Evolutionary conservation across 1,284 basidiomycete species (phyloP).

Genomic region (Gymnopus androsaceus): DNA sequence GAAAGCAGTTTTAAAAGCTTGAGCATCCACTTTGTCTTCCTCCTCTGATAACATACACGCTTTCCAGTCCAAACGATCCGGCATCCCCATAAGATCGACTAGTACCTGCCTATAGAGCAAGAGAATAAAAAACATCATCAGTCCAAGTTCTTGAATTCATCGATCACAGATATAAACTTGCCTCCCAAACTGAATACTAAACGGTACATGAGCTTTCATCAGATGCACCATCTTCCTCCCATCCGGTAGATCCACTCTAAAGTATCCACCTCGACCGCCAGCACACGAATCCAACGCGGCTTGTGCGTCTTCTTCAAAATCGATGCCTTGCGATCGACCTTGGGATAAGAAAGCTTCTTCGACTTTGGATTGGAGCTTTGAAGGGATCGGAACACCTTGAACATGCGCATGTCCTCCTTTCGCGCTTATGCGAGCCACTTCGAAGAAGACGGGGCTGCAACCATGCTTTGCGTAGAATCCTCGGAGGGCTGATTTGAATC

Average conservation of each 20-base stretch:
- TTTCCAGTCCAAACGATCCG: conserved; percentile 89
- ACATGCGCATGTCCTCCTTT: conserved; percentile 89
- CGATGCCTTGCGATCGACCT: conserved; percentile 64
- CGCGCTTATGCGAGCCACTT: conserved; percentile 80
- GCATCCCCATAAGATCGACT: conserved; percentile 69
- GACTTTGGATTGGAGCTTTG: conserved; percentile 54
- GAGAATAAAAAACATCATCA: conserved; percentile 6
- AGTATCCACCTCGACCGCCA: conserved; percentile 71
- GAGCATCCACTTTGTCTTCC: conserved; percentile 61
- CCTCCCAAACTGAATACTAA: conserved; percentile 93
- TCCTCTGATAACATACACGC: conserved; percentile 77
- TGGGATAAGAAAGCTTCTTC: conserved; percentile 72
- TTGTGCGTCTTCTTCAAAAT: conserved; percentile 67
- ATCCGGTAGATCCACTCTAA: conserved; percentile 86
- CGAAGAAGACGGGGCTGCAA: conserved; percentile 77
- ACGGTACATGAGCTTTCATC: conserved; percentile 75
- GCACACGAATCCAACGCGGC: conserved; percentile 58
- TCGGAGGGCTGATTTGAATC: conserved; percentile 78
- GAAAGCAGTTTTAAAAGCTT: conserved; percentile 17
- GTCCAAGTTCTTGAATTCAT: neutral
- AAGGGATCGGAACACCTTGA: conserved; percentile 83
- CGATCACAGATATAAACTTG: conserved; percentile 39
- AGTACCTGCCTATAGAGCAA: conserved; percentile 66
- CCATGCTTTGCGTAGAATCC: conserved; percentile 73
- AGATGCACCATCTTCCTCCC: conserved; percentile 86